phyloP scores from a whole-genome alignment of 805 yeast species.

The Saccharomycopsis capsularis region DNA sequence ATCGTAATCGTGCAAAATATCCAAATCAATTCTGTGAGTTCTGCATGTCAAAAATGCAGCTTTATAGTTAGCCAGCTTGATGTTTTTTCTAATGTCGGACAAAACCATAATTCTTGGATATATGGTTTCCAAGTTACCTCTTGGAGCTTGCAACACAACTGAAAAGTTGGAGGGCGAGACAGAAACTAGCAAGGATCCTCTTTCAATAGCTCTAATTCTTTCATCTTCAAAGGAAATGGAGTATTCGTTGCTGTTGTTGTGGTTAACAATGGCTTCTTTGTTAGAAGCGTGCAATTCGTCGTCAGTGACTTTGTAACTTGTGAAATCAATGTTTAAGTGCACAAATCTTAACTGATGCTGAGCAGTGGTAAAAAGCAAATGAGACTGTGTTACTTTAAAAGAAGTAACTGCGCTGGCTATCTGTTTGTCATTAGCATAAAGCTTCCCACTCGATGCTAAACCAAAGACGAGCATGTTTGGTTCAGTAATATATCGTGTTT shows the following conservation, averaged over 20 bases:
- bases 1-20: slow-evolving; percentile 80
- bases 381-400: slow-evolving; percentile 59
- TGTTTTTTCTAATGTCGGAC: slow-evolving; percentile 68
- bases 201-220: slow-evolving; percentile 79
- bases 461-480: slow-evolving; percentile 53
- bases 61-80: slow-evolving; percentile 48
- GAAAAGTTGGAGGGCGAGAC: slow-evolving; percentile 76
- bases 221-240: slow-evolving; percentile 47
- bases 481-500: slow-evolving; percentile 26
- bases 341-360: slow-evolving; percentile 77
- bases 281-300: slow-evolving; percentile 23
- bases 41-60: slow-evolving; percentile 83
- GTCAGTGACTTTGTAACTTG: slow-evolving; percentile 30
- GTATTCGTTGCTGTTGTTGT: slow-evolving; percentile 25
- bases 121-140: slow-evolving; percentile 94
- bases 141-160: slow-evolving; percentile 84
- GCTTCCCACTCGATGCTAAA: slow-evolving; percentile 64
- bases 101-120: slow-evolving; percentile 89
- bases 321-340: slow-evolving; percentile 46
- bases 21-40: slow-evolving; percentile 85
- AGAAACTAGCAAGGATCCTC: slow-evolving; percentile 82
- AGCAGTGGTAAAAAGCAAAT: slow-evolving; percentile 79
- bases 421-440: slow-evolving; percentile 54
- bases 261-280: slow-evolving; percentile 26
- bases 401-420: slow-evolving; percentile 78